phyloP scores from a whole-genome alignment of 768 basidiomycete species.

The Auriscalpium orientale region DNA sequence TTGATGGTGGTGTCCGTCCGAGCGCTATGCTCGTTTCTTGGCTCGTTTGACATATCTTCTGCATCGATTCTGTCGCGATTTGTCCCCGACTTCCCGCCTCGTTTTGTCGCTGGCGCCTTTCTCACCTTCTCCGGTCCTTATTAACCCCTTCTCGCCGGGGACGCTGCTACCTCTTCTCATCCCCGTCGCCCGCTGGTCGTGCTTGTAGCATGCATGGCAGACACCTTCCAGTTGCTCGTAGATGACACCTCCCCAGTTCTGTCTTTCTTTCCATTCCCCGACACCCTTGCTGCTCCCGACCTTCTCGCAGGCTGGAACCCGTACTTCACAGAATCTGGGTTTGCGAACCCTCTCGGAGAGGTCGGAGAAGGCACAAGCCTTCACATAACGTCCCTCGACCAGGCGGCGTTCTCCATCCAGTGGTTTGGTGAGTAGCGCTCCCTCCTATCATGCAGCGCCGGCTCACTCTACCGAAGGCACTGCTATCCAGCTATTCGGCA shows the following conservation, averaged over 20 bases:
- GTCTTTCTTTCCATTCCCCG: conserved; percentile 51
- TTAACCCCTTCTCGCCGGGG: neutral
- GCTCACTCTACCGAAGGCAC: conserved; percentile 38
- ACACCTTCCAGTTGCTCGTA: conserved; percentile 35
- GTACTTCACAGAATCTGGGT: conserved; percentile 46
- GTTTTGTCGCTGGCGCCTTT: too few species aligned
- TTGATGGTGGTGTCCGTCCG: too few species aligned
- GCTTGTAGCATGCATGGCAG: conserved; percentile 29
- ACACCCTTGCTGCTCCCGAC: conserved; percentile 41
- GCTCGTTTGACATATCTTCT: too few species aligned
- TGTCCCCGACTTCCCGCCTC: too few species aligned
- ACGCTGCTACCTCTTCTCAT: neutral
- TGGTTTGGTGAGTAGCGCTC: conserved; percentile 52
- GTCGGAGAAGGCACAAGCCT: conserved; percentile 48
- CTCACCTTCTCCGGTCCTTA: neutral
- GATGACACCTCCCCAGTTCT: conserved; percentile 64
- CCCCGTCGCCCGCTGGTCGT: neutral
- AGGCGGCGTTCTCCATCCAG: conserved; percentile 44
- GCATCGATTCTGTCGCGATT: too few species aligned
- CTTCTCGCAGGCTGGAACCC: conserved; percentile 62
- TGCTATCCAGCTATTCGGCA: conserved; percentile 53
- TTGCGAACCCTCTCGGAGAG: conserved; percentile 31
- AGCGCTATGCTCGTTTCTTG: too few species aligned
- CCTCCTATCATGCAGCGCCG: too few species aligned
- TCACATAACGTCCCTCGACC: conserved; percentile 56